These are phyloP conservation scores for Harringtonia aguacate DNA, from an alignment of 2,329 filamentous ascomycete genomes.

Conservation along the genomic window DNA sequence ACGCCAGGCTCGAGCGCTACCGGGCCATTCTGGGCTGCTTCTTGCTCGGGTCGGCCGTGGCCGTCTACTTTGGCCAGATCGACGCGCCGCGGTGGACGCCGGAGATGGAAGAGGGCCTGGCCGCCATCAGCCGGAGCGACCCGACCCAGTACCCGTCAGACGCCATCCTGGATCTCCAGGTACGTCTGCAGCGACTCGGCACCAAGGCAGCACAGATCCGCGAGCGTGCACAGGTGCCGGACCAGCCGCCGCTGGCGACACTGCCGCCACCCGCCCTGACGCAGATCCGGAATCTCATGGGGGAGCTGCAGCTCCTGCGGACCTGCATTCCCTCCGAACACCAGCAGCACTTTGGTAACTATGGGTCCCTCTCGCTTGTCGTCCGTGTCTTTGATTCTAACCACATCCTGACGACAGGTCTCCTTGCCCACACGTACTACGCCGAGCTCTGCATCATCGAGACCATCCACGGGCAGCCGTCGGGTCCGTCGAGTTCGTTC, in stretches of 20 bases:
- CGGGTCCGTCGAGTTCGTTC: too few relatives aligned
- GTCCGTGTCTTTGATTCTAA: too few relatives aligned
- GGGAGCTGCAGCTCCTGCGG: slow-evolving; percentile 20
- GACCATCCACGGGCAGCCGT: background rate
- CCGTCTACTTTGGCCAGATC: slow-evolving; percentile 21
- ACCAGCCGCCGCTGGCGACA: slow-evolving; percentile 10
- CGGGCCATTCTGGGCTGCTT: slow-evolving; percentile 21
- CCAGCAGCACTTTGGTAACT: slow-evolving; percentile 11
- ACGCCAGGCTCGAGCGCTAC: slow-evolving; percentile 14
- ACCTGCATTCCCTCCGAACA: slow-evolving; percentile 16
- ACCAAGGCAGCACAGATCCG: slow-evolving; percentile 5
- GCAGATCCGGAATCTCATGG: slow-evolving; percentile 19
- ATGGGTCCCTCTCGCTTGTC: too few relatives aligned
- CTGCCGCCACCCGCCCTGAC: slow-evolving; percentile 12
- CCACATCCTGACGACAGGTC: background rate
- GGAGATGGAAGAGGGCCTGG: slow-evolving; percentile 26
- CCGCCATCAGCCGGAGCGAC: slow-evolving; percentile 15
- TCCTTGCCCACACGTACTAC: background rate
- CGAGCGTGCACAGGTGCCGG: slow-evolving; percentile 18
- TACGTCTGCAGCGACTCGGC: slow-evolving; percentile 24
- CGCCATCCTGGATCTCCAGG: slow-evolving; percentile 20
- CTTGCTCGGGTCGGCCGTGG: slow-evolving; percentile 19
- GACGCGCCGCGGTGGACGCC: slow-evolving; percentile 24
- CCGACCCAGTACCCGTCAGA: slow-evolving; percentile 16
- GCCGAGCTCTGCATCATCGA: slow-evolving; percentile 1